Evolutionary conservation across 2,329 filamentous ascomycete genomes (phyloP), one percentile per base, ranked within the genome.

Genomic region (Malbranchea cinnamomea): DNA sequence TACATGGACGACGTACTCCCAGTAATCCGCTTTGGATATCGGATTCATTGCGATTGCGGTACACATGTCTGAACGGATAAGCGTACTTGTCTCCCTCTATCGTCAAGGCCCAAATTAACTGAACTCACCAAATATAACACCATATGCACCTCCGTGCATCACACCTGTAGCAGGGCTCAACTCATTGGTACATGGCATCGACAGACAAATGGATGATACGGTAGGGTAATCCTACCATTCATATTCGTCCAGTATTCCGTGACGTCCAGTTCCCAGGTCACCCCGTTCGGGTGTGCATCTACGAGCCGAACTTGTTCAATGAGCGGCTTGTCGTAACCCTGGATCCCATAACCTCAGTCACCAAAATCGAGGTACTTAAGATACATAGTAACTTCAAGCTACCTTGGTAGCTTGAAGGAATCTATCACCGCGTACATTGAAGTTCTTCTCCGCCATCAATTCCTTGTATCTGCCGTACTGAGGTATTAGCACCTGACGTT

Each of bases 81-180:
- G 20, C 26, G 26, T 18, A 16, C 15, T 28, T 11, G 4, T 13
- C 12, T 13, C 27, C 11, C 4, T n/a, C n/a, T 5, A 13, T 4
- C 14, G 16, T 26, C 14, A 21, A 7, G 14, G 4, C 21, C 14
- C 15, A 18, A 15, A 10, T 16, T 13, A 13, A 16, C 16, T 2
- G 26, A 12, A 52, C 57, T 37, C 41, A 67, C 65, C 81, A 54
- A 87, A 87, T 62, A 87, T 68, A 29, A 87, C 55, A 35, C 78
- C 63, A 42, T 84, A 78, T 1, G 63, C 61, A 0, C 78, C 78
- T 26, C 44, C 44, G 37, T 46, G 44, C 36, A 46, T 41, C 9
- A 48, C 44, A 10, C 41, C 39, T 43, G 31, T 10, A n/a, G 16
- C 8, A 20, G 4, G n/a, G 4, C 12, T 13, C 23, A 22, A 8